Percentiles rank a stretch among this genome's conserved stretches.
These are phyloP conservation scores for Linaria vulgaris DNA, from an alignment of 257 asterid species.

Conservation along the genomic window DNA sequence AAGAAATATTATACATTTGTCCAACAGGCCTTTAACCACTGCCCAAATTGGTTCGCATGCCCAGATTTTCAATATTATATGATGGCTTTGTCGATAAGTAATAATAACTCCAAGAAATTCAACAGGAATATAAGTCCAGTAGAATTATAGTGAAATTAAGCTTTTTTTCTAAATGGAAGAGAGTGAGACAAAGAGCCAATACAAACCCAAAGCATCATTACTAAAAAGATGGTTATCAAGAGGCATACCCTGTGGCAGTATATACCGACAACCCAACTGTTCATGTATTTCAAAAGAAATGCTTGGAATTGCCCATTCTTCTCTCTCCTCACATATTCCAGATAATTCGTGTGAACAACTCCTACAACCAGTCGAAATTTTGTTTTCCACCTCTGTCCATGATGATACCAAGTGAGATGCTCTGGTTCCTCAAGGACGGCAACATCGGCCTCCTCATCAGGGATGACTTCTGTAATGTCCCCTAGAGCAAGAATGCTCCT, in stretches of 20 bases:
- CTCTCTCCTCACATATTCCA: slow-evolving; percentile 93
- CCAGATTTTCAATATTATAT: not conserved
- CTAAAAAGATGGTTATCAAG: slow-evolving; percentile 8
- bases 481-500: slow-evolving; percentile 95
- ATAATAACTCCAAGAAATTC: not conserved
- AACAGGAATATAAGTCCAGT: not conserved
- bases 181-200: not conserved
- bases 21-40: not conserved
- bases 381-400: slow-evolving; percentile 90
- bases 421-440: slow-evolving; percentile 99
- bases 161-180: not conserved
- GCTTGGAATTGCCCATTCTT: slow-evolving; percentile 74
- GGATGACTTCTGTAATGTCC: slow-evolving; percentile 84
- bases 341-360: slow-evolving; percentile 88
- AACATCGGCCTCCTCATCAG: slow-evolving; percentile 90
- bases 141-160: not conserved
- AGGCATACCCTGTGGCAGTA: slow-evolving; percentile 86
- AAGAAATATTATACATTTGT: not conserved
- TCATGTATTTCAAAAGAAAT: slow-evolving; percentile 68
- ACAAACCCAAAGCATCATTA: not conserved
- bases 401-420: slow-evolving; percentile 99
- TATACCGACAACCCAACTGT: slow-evolving; percentile 86
- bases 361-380: slow-evolving; percentile 86
- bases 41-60: not conserved
- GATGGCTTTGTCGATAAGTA: not conserved